phyloP scores from a whole-genome alignment of 2,329 filamentous ascomycete genomes.

The Xylaria sp. region DNA sequence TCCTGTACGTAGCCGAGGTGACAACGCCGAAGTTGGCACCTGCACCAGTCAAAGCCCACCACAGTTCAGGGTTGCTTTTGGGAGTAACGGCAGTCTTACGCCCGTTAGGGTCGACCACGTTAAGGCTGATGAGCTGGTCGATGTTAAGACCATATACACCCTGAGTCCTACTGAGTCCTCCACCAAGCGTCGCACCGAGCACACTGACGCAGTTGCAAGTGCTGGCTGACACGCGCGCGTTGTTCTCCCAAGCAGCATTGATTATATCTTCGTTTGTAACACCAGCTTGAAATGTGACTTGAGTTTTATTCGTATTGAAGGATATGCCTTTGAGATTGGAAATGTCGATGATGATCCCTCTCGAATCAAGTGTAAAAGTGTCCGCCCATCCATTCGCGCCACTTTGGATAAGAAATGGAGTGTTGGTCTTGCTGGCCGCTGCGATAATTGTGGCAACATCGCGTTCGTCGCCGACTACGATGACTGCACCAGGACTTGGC shows the following conservation, averaged over 20 bases:
- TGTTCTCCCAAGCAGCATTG: slow-evolving; percentile 39
- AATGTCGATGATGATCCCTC: slow-evolving; percentile 42
- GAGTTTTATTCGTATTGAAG: slow-evolving; percentile 40
- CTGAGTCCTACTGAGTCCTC: slow-evolving; percentile 38
- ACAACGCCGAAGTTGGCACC: slow-evolving; percentile 1
- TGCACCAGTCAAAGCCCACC: slow-evolving; percentile 1
- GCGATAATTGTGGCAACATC: slow-evolving; percentile 35
- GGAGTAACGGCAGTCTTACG: slow-evolving; percentile 42
- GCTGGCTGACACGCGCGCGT: slow-evolving; percentile 41
- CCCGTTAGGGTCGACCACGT: slow-evolving; percentile 47
- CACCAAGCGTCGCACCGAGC: slow-evolving; percentile 41
- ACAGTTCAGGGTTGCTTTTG: slow-evolving; percentile 24
- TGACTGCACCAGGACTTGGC: slow-evolving; percentile 29
- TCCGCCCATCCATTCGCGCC: slow-evolving; percentile 44
- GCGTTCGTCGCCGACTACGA: slow-evolving; percentile 34
- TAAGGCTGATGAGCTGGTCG: slow-evolving; percentile 51
- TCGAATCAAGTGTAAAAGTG: slow-evolving; percentile 36
- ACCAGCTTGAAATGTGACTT: slow-evolving; percentile 44
- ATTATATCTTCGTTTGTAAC: slow-evolving; percentile 41
- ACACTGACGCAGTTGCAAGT: slow-evolving; percentile 47
- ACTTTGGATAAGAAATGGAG: slow-evolving; percentile 42
- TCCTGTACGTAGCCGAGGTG: not conserved
- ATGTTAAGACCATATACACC: slow-evolving; percentile 43
- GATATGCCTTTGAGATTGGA: slow-evolving; percentile 40
- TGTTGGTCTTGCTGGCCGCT: slow-evolving; percentile 33